Base-by-base conservation (phyloP, 441 rosid species). In the Pelargonium citronellum region DNA sequence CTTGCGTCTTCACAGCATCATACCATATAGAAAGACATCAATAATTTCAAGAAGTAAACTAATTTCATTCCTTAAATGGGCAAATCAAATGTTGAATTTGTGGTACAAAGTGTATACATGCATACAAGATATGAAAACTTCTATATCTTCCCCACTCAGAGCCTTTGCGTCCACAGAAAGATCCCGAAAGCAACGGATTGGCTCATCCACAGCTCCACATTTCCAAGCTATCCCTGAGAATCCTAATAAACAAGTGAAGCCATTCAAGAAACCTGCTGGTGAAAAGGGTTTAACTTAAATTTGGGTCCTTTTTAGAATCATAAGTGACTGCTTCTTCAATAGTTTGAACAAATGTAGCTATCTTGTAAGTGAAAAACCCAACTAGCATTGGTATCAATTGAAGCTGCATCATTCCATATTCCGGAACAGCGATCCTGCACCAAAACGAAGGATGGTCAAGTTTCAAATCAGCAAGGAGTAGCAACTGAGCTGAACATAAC, bases 301-400 rank as follows among this genome's bases (percentile, higher is more conserved):
- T 72, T 66, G 67, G 7, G 80, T 76, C 79, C 83, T 79, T 67
- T 74, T 78, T 49, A 43, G 81, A 73, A 81, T 51, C 73, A 0
- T 78, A 69, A 71, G 84, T 20, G 67, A 94, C 71, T 1, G 90
- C 84, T 0, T 82, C 92, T 68, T 94, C 92, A 70, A 91, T 55
- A 51, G 95, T 93, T 85, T 89, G 96, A 76, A 80, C 67, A 62
- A 94, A 87, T 16, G 98, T 94, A 12, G 96, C 96, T 17, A 91
- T 83, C 83, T 94, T 89, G 82, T 88, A 88, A 17, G 95, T 89
- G 82, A 94, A 94, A 73, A 89, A 91, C 46, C 98, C 98, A 69
- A 94, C 96, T 69, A 94, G 75, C 89, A 91, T 89, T 0, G 96
- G 97, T 72, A 94, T 89, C 86, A 90, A 76, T 69, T 94, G 84